These are phyloP conservation scores for Colletotrichum australisinense DNA, from an alignment of 2,329 filamentous ascomycete species.

Conservation along the genomic window DNA sequence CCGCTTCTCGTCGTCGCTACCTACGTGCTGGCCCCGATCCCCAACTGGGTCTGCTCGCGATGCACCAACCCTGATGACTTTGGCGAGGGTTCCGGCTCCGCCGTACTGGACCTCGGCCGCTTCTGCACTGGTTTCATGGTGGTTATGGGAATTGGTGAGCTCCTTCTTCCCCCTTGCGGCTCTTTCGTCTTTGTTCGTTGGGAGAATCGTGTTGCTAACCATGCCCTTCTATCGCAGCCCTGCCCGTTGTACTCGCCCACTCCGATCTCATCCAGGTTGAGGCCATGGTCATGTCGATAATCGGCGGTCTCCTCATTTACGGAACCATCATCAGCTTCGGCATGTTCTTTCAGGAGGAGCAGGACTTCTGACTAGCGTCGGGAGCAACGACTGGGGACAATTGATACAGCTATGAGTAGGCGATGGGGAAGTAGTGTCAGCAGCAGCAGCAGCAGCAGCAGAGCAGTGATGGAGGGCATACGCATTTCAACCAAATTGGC, in stretches of 20 bases:
- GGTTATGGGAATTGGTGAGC: slow-evolving; percentile 95
- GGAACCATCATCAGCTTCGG: slow-evolving; percentile 98
- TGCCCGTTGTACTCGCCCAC: slow-evolving; percentile 90
- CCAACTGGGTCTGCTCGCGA: slow-evolving; percentile 94
- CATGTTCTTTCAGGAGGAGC: slow-evolving; percentile 98
- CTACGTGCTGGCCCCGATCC: slow-evolving; percentile 91
- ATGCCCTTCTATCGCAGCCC: slow-evolving; percentile 63
- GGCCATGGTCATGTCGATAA: slow-evolving; percentile 95
- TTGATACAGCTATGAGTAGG: not conserved
- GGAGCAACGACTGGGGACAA: not conserved
- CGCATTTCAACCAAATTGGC: slow-evolving; percentile 7
- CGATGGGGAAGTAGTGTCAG: not conserved
- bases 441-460: not conserved
- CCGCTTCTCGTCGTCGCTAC: slow-evolving; percentile 95
- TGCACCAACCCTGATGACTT: slow-evolving; percentile 96
- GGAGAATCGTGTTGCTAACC: slow-evolving; percentile 20
- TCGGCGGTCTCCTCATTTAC: slow-evolving; percentile 94
- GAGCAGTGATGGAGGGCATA: not conserved
- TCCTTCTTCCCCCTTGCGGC: not conserved
- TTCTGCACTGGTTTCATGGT: slow-evolving; percentile 97
- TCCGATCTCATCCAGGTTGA: slow-evolving; percentile 83
- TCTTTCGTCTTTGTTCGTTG: not conserved
- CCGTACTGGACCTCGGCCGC: slow-evolving; percentile 90
- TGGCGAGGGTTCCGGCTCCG: slow-evolving; percentile 84
- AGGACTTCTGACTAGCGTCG: slow-evolving; percentile 78